These are phyloP conservation scores for Pelargonium hybrid DNA, from an alignment of 441 rosid species.

Conservation along the genomic window DNA sequence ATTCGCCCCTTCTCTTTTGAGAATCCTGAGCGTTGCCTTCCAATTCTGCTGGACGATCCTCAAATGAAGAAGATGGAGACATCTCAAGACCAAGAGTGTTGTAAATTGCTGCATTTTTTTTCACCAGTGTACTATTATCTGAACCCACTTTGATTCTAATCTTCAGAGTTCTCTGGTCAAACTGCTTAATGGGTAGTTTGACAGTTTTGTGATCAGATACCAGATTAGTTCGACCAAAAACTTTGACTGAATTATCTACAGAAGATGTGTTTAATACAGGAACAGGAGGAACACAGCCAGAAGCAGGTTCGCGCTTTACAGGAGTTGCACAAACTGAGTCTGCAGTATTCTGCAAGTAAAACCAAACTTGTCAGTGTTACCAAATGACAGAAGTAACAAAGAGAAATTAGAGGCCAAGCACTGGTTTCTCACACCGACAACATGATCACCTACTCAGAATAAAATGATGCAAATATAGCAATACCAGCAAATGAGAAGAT, in stretches of 20 bases:
- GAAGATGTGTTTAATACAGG: constrained; percentile 8
- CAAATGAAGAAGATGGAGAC: constrained; percentile 37
- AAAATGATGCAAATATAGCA: background rate
- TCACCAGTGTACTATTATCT: constrained; percentile 15
- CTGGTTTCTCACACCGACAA: constrained; percentile 11
- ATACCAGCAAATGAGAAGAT: constrained; percentile 21
- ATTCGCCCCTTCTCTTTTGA: constrained; percentile 19
- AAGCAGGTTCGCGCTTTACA: background rate
- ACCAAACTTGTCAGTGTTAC: background rate
- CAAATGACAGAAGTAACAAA: background rate
- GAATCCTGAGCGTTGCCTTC: constrained; percentile 21
- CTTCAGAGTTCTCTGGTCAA: constrained; percentile 27
- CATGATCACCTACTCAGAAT: constrained; percentile 6
- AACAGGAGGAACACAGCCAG: background rate
- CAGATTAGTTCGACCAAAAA: background rate
- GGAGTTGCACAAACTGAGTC: background rate
- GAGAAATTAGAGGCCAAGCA: constrained; percentile 2
- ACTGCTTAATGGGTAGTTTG: constrained; percentile 17
- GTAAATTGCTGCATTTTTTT: constrained; percentile 27
- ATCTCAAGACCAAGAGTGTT: constrained; percentile 33
- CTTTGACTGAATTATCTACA: constrained; percentile 27
- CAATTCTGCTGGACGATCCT: constrained; percentile 29
- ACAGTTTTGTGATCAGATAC: constrained; percentile 14
- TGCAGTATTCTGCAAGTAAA: background rate
- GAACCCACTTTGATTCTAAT: constrained; percentile 30